These are phyloP conservation scores for Casuarina equisetifolia DNA, from an alignment of 306 rosid genomes.

Conservation along the genomic window DNA sequence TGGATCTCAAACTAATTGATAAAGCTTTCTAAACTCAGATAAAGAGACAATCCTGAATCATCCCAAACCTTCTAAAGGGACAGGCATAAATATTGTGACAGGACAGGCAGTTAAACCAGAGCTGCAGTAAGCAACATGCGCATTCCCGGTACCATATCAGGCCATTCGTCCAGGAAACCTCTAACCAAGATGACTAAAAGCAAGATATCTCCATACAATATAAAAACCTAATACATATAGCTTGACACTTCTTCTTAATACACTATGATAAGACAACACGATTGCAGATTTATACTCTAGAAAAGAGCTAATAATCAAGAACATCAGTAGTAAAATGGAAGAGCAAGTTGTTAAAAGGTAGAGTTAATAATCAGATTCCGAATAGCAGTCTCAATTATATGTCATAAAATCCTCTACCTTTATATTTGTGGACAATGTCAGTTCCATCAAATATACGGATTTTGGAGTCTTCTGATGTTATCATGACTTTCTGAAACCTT, in stretches of 20 bases:
- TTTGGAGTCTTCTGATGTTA: conserved; percentile 85
- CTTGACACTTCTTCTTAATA: neutral
- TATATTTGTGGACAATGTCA: conserved; percentile 56
- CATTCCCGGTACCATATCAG: too few species aligned
- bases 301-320: neutral
- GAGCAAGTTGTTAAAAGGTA: too few species aligned
- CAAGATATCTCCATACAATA: too few species aligned
- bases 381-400: neutral
- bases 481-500: conserved; percentile 53
- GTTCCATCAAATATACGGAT: conserved; percentile 66
- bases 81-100: neutral
- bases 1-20: neutral
- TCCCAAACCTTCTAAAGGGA: neutral
- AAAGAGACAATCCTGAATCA: neutral
- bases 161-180: too few species aligned
- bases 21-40: neutral
- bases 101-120: neutral
- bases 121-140: too few species aligned
- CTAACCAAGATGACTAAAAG: too few species aligned
- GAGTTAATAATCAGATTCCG: too few species aligned
- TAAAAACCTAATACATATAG: too few species aligned
- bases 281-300: neutral
- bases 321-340: neutral
- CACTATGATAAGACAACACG: neutral
- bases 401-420: conserved; percentile 46